Percentiles rank a stretch among this genome's conserved stretches.
Conservation (phyloP, 1,284 basidiomycete species). For the Stereum hirsutum region DNA sequence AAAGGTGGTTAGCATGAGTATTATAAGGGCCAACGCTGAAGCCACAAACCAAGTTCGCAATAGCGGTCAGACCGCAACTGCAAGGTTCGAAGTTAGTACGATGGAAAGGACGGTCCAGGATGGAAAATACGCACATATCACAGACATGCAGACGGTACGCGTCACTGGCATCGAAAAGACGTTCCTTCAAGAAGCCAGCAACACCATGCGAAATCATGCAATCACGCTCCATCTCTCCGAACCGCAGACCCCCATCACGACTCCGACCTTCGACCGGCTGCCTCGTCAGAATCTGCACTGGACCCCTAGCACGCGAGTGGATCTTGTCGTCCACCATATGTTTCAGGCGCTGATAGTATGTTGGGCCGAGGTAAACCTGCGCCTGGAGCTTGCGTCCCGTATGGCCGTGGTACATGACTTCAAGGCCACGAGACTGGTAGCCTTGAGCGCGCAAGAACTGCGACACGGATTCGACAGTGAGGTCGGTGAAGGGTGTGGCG, state of each 20-base stretch:
- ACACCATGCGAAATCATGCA: conserved; percentile 99
- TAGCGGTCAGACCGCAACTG: conserved; percentile 90
- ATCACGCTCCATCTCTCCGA: conserved; percentile 99
- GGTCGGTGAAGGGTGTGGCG: conserved; percentile 96
- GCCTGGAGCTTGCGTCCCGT: conserved; percentile 96
- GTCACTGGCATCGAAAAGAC: conserved; percentile 89
- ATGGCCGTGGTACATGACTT: conserved; percentile 99
- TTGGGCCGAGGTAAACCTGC: conserved; percentile 97
- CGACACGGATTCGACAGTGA: conserved; percentile 95
- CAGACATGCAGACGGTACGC: conserved; percentile 96
- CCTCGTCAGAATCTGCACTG: conserved; percentile 94
- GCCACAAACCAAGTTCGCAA: conserved; percentile 71
- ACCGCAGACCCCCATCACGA: conserved; percentile 97
- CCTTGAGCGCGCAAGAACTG: conserved; percentile 74
- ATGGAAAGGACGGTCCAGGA: neutral
- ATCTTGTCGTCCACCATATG: conserved; percentile 99
- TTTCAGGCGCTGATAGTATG: conserved; percentile 98
- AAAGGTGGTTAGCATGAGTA: conserved; percentile 2
- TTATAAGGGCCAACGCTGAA: conserved; percentile 4
- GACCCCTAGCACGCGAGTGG: conserved; percentile 94
- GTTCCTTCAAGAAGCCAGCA: conserved; percentile 94
- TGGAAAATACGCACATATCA: conserved; percentile 63
- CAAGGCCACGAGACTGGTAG: conserved; percentile 93
- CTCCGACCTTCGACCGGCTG: conserved; percentile 99
- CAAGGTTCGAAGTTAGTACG: conserved; percentile 9